These are phyloP conservation scores for Phytophthora podocarpi DNA, from an alignment of 352 stramenopile species.

Conservation along the genomic window DNA sequence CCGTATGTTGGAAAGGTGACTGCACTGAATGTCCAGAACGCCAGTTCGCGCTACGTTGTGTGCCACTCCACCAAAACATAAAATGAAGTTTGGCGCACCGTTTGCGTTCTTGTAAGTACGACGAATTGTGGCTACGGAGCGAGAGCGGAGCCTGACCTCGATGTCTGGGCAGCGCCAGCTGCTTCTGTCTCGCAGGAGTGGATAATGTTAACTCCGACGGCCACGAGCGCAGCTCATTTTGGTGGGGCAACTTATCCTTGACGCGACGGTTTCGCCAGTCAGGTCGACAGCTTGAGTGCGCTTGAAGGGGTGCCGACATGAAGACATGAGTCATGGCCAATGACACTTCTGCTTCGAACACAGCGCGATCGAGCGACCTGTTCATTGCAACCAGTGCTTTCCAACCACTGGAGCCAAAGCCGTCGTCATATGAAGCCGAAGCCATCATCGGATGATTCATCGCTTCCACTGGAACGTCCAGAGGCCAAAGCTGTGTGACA, in stretches of 20 bases:
- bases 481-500: too few relatives aligned
- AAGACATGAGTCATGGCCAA: too few relatives aligned
- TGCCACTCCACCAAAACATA: constrained; percentile 31
- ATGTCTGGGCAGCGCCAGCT: constrained; percentile 1
- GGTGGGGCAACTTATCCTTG: neutral
- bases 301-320: constrained; percentile 4
- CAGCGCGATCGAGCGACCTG: too few relatives aligned
- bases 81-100: constrained; percentile 14
- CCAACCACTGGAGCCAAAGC: too few relatives aligned
- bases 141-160: constrained; percentile 1
- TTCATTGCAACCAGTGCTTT: too few relatives aligned
- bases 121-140: neutral
- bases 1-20: constrained; percentile 3
- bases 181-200: neutral
- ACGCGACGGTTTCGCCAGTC: constrained; percentile 19
- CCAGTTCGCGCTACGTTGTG: constrained; percentile 34
- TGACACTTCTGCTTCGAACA: constrained; percentile 10
- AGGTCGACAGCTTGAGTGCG: constrained; percentile 3
- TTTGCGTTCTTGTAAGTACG: constrained; percentile 17
- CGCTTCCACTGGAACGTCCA: too few relatives aligned
- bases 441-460: too few relatives aligned
- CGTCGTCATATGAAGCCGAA: too few relatives aligned
- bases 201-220: neutral
- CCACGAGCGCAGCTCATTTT: constrained; percentile 2
- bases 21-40: constrained; percentile 27